A percentile compares a stretch with the other conserved stretches of the same genome.
These are phyloP conservation scores for Aspergillus taichungensis DNA, from an alignment of 495 filamentous ascomycete species.

Conservation along the genomic window DNA sequence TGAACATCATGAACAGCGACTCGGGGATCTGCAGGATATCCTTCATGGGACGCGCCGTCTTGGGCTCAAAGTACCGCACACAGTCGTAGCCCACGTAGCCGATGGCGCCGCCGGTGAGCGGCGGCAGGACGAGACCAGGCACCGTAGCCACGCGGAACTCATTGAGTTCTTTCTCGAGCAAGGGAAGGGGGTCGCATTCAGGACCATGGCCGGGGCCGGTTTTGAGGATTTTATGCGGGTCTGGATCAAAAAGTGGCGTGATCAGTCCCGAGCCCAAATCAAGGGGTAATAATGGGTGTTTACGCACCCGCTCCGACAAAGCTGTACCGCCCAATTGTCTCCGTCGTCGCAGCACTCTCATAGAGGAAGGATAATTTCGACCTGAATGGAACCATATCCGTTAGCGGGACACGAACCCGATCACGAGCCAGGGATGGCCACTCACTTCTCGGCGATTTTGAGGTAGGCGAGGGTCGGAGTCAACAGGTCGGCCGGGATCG, in stretches of 20 bases:
- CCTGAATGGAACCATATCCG: slow-evolving; percentile 18
- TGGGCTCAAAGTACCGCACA: slow-evolving; percentile 94
- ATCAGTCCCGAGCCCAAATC: slow-evolving; percentile 1
- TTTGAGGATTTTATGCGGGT: slow-evolving; percentile 75
- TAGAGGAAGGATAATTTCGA: slow-evolving; percentile 65
- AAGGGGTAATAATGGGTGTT: not conserved
- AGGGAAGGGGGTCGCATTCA: slow-evolving; percentile 70
- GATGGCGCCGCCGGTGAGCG: slow-evolving; percentile 82
- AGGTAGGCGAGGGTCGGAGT: slow-evolving; percentile 89
- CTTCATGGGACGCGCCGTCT: slow-evolving; percentile 75
- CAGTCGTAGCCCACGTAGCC: slow-evolving; percentile 98
- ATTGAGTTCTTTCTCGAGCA: slow-evolving; percentile 69
- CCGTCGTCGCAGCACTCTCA: slow-evolving; percentile 84
- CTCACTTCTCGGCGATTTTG: slow-evolving; percentile 69
- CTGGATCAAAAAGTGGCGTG: slow-evolving; percentile 24
- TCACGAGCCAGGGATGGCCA: slow-evolving; percentile 12
- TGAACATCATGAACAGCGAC: slow-evolving; percentile 94
- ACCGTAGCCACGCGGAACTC: slow-evolving; percentile 69
- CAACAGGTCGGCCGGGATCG: slow-evolving; percentile 82
- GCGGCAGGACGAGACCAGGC: slow-evolving; percentile 71
- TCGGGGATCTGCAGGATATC: slow-evolving; percentile 85
- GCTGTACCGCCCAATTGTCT: slow-evolving; percentile 86
- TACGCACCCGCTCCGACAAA: slow-evolving; percentile 78
- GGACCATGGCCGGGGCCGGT: slow-evolving; percentile 82
- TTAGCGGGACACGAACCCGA: not conserved